phyloP scores from a whole-genome alignment of 371 early-diverging fungal genomes.

The Mortierella sp. region DNA sequence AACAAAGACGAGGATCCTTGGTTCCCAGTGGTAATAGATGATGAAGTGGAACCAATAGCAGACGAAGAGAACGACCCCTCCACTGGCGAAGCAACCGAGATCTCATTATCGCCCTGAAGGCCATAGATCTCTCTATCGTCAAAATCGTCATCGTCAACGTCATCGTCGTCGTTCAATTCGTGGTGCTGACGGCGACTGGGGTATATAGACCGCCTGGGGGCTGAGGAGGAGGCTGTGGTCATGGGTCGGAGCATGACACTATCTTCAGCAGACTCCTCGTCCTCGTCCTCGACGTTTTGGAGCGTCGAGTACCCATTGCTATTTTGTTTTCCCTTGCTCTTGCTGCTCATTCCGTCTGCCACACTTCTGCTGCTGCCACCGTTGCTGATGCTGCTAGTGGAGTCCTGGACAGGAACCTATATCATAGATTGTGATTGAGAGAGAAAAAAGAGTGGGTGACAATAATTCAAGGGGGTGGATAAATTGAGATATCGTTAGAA shows the following conservation, averaged over 20 bases:
- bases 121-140: constrained; percentile 32
- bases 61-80: constrained; percentile 9
- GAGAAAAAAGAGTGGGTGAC: neutral
- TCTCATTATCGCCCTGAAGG: constrained; percentile 30
- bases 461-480: constrained; percentile 1
- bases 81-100: constrained; percentile 19
- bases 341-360: neutral
- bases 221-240: constrained; percentile 19
- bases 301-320: constrained; percentile 34
- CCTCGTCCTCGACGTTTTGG: constrained; percentile 30
- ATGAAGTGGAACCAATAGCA: neutral
- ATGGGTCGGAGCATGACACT: constrained; percentile 39
- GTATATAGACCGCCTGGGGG: constrained; percentile 34
- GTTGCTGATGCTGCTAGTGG: constrained; percentile 3
- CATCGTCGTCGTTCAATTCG: neutral
- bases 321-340: constrained; percentile 13
- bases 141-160: constrained; percentile 20
- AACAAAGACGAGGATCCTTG: constrained; percentile 16
- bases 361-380: neutral
- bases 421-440: neutral
- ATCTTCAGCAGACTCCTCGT: constrained; percentile 31
- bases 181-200: constrained; percentile 13
- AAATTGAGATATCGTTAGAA: neutral
- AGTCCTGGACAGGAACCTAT: constrained; percentile 11
- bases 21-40: neutral